A percentile compares a stretch with the other conserved stretches of the same genome.
phyloP scores from a whole-genome alignment of 768 basidiomycete species.

The Rhodotorula toruloides region DNA sequence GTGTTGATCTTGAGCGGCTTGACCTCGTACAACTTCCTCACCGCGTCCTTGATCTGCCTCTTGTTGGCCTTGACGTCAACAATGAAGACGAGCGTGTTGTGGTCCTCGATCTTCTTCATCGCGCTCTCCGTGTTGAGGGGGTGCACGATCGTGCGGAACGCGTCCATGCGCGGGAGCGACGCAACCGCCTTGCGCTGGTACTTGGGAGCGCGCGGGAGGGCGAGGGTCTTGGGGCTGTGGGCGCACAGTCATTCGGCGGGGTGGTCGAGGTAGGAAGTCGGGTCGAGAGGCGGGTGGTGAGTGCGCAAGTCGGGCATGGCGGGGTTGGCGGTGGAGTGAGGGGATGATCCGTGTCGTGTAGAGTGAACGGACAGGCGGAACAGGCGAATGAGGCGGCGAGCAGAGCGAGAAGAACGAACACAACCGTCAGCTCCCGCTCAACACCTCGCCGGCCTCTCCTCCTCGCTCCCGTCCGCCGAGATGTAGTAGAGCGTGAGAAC shows the following conservation, averaged over 20 bases:
- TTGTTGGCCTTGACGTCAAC: slow-evolving; percentile 94
- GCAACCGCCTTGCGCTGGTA: slow-evolving; percentile 94
- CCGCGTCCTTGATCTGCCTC: slow-evolving; percentile 98
- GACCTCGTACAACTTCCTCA: slow-evolving; percentile 98
- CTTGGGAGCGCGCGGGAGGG: slow-evolving; percentile 72
- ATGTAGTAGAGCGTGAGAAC: background rate
- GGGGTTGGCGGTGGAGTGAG: background rate
- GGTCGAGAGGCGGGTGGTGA: background rate
- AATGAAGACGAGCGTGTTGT: slow-evolving; percentile 98
- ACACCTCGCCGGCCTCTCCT: background rate
- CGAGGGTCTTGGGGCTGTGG: slow-evolving; percentile 89
- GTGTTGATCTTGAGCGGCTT: slow-evolving; percentile 96
- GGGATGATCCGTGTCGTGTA: background rate
- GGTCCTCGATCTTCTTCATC: slow-evolving; percentile 99
- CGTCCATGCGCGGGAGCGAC: slow-evolving; percentile 91
- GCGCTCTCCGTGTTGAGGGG: slow-evolving; percentile 64
- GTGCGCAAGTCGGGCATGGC: background rate
- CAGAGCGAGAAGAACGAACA: too few species aligned
- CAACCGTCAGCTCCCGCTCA: background rate
- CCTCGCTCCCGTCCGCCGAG: background rate
- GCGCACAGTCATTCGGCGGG: too few species aligned
- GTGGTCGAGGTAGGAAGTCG: background rate
- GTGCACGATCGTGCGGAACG: slow-evolving; percentile 83
- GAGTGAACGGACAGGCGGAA: background rate
- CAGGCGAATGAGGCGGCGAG: too few species aligned